Evolutionary conservation across 768 basidiomycete species (phyloP).

Genomic region (Agaricus subrufescens): DNA sequence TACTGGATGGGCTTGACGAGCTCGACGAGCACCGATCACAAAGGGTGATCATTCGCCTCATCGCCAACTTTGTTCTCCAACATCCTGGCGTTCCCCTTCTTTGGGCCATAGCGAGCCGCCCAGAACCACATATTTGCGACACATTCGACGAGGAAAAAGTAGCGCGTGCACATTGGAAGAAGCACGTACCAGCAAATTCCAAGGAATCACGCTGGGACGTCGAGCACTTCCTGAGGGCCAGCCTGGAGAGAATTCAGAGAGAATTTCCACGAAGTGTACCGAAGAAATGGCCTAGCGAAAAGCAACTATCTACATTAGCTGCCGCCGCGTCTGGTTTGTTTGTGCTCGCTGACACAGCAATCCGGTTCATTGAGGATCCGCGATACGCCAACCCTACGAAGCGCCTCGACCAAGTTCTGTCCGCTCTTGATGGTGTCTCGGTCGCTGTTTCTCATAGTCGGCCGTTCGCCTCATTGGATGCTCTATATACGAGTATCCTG

Average conservation of each 20-base stretch:
- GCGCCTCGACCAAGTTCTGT: neutral
- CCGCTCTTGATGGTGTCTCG: neutral
- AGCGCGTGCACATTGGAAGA: neutral
- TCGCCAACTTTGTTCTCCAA: neutral
- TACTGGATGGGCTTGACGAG: constrained; percentile 4
- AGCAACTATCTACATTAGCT: neutral
- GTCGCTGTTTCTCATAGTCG: neutral
- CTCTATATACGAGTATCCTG: neutral
- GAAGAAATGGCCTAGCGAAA: neutral
- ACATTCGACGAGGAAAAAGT: neutral
- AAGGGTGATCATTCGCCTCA: neutral
- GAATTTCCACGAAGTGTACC: neutral
- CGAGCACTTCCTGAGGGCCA: neutral
- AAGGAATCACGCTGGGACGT: neutral
- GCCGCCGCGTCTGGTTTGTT: neutral
- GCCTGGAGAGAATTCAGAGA: neutral
- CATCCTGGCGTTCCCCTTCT: neutral
- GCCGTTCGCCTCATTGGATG: neutral
- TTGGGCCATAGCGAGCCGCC: neutral
- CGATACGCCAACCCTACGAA: neutral
- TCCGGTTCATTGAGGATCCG: neutral
- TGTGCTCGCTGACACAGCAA: neutral
- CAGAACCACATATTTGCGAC: neutral
- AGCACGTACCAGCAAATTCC: neutral
- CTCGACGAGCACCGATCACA: neutral